A percentile compares a stretch with the other conserved stretches of the same genome.
Evolutionary conservation across 176 grass and related monocot species (phyloP).

Genomic region (Zea mays): Zm-B73-REFERENCE-NAM-5.0 NC_050097.1:209737501-209738000

Average conservation of each 20-base stretch:
- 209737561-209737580: neutral
- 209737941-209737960: neutral
- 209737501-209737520: slow-evolving; percentile 21
- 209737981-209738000: neutral
- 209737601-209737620: neutral
- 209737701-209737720: slow-evolving; percentile 46
- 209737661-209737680: slow-evolving; percentile 27
- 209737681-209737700: slow-evolving; percentile 23
- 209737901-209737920: slow-evolving; percentile 9
- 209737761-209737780: slow-evolving; percentile 65
- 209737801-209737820: slow-evolving; percentile 63
- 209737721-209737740: slow-evolving; percentile 62
- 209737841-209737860: slow-evolving; percentile 54
- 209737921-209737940: no score
- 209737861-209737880: slow-evolving; percentile 60
- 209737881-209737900: slow-evolving; percentile 59
- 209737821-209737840: slow-evolving; percentile 70
- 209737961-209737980: neutral
- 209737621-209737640: slow-evolving; percentile 6
- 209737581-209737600: neutral
- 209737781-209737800: slow-evolving; percentile 48
- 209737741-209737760: slow-evolving; percentile 55
- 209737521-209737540: neutral
- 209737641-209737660: neutral
- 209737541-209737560: neutral